phyloP scores from a whole-genome alignment of 2,329 filamentous ascomycete species.

The Aureobasidium melanogenum region DNA sequence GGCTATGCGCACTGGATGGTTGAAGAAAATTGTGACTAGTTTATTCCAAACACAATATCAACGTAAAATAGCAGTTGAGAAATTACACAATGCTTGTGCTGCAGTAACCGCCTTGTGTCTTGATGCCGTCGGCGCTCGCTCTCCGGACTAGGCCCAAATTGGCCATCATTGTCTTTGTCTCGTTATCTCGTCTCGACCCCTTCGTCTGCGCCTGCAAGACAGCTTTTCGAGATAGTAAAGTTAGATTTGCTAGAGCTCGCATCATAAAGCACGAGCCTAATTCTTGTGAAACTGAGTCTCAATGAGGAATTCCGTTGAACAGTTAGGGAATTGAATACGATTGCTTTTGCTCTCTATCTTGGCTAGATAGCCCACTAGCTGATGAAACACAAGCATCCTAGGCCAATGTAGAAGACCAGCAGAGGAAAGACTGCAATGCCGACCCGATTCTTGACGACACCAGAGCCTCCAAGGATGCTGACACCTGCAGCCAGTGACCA shows the following conservation, averaged over 20 bases:
- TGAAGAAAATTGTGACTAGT: neutral
- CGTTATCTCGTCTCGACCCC: neutral
- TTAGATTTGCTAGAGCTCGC: neutral
- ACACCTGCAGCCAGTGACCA: constrained; percentile 95
- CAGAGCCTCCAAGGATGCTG: constrained; percentile 90
- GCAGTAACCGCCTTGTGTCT: neutral
- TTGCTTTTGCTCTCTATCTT: neutral
- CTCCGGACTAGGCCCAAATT: neutral
- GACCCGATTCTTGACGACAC: constrained; percentile 89
- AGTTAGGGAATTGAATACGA: neutral
- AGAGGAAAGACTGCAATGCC: constrained; percentile 90
- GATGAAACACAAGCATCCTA: constrained; percentile 95
- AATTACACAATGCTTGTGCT: neutral
- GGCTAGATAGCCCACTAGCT: constrained; percentile 47
- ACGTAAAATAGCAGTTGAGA: neutral
- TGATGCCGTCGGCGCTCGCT: neutral
- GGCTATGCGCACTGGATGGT: neutral
- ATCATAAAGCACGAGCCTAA: neutral
- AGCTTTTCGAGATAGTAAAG: neutral
- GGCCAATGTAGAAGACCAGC: constrained; percentile 86
- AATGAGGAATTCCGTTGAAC: neutral
- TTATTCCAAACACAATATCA: neutral
- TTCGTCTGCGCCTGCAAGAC: neutral
- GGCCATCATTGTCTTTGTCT: constrained; percentile 1
- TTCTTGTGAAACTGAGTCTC: neutral